Evolutionary conservation across 306 rosid species (phyloP).

Genomic region (Cicer pinnatifidum): DNA sequence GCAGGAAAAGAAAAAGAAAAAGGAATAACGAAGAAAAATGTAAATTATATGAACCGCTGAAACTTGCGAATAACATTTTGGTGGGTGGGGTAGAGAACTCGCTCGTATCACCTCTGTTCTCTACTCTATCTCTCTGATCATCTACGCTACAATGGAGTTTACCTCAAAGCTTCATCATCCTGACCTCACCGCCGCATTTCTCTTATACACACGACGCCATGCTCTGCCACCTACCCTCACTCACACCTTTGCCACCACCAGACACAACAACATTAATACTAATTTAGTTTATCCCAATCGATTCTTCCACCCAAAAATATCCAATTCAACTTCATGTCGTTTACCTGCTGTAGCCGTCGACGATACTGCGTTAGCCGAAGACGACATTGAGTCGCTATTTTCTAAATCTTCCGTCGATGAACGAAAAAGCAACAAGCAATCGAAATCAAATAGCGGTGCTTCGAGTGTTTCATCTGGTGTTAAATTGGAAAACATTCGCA

Average conservation of each 20-base stretch:
- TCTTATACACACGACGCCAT: slow-evolving; percentile 52
- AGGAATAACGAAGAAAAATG: too few species aligned
- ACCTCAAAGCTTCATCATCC: slow-evolving; percentile 69
- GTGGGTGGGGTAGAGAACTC: slow-evolving; percentile 16
- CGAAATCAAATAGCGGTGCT: slow-evolving; percentile 62
- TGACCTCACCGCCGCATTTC: slow-evolving; percentile 68
- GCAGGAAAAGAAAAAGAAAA: too few species aligned
- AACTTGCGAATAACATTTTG: background rate
- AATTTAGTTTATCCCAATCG: slow-evolving; percentile 45
- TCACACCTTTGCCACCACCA: slow-evolving; percentile 39
- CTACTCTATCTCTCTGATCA: background rate
- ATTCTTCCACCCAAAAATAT: slow-evolving; percentile 36
- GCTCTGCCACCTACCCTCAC: slow-evolving; percentile 42
- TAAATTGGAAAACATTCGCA: slow-evolving; percentile 72
- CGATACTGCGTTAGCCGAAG: slow-evolving; percentile 32
- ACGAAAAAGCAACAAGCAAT: slow-evolving; percentile 51
- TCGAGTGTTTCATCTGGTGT: slow-evolving; percentile 83
- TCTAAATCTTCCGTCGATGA: slow-evolving; percentile 53
- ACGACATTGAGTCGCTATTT: slow-evolving; percentile 78
- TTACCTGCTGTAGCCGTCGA: slow-evolving; percentile 62
- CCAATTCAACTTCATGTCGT: slow-evolving; percentile 34
- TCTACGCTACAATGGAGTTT: slow-evolving; percentile 59
- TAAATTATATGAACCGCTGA: background rate
- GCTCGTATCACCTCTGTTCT: slow-evolving; percentile 17
- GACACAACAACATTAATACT: background rate